Conservation (phyloP, 2,329 filamentous ascomycete genomes). For the Aspergillus aculeatus region DNA sequence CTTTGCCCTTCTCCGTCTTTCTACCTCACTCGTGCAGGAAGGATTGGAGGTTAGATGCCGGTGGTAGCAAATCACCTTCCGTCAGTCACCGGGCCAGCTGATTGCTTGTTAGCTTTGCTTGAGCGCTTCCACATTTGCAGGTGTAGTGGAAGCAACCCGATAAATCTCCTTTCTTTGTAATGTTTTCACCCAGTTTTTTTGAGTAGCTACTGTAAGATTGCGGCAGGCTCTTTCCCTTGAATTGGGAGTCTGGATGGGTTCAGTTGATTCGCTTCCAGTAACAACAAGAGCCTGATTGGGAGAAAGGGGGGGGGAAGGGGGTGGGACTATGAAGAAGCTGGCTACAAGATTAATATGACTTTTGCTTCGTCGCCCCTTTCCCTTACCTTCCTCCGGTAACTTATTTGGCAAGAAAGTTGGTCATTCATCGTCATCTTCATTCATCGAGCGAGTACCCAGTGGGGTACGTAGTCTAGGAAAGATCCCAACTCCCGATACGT, state of each 20-base stretch:
- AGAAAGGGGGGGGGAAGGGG: too few species aligned
- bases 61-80: conserved; percentile 1
- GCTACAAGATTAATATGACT: too few species aligned
- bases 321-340: too few species aligned
- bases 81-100: conserved; percentile 3
- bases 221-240: neutral
- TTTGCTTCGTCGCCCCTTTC: too few species aligned
- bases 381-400: too few species aligned
- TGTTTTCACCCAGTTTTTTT: neutral
- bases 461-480: neutral
- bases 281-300: too few species aligned
- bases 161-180: too few species aligned
- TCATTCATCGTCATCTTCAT: neutral
- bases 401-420: neutral
- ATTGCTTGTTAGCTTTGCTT: neutral
- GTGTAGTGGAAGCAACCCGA: too few species aligned
- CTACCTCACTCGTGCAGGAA: conserved; percentile 9
- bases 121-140: neutral
- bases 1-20: conserved; percentile 10
- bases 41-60: conserved; percentile 1
- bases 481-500: neutral
- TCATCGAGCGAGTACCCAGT: neutral
- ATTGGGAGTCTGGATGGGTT: too few species aligned
- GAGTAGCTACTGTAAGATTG: too few species aligned
- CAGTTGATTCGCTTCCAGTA: too few species aligned